Conservation (phyloP, 129 eudicot species). For the Daucus carota region DNA sequence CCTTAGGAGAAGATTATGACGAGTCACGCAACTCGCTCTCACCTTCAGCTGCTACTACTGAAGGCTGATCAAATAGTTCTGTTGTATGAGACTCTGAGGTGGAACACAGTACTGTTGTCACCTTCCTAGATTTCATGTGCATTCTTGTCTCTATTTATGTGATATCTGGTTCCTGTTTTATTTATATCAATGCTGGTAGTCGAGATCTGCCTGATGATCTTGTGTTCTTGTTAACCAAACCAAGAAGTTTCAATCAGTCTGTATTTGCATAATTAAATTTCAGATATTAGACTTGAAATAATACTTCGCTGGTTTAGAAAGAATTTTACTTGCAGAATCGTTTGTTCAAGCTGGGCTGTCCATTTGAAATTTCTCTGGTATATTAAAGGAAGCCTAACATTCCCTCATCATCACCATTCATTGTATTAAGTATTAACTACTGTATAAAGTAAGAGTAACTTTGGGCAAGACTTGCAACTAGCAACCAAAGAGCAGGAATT, state of each 20-base stretch:
- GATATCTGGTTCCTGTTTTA: neutral
- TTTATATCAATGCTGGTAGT: neutral
- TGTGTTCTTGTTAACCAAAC: neutral
- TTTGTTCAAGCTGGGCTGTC: neutral
- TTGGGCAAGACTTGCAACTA: neutral
- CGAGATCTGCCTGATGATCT: constrained; percentile 1
- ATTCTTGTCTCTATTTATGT: constrained; percentile 12
- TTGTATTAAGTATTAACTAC: neutral
- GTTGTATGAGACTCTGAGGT: neutral
- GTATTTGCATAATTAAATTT: constrained; percentile 7
- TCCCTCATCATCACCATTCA: neutral
- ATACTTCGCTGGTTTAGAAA: neutral
- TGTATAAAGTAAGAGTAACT: no score
- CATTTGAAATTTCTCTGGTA: neutral
- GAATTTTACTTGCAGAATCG: neutral
- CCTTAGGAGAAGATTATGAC: constrained; percentile 77
- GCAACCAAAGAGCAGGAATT: neutral
- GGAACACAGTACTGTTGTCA: neutral
- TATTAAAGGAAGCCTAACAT: neutral
- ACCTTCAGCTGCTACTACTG: constrained; percentile 70
- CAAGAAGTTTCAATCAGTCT: neutral
- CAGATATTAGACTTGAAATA: neutral
- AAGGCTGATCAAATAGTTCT: constrained; percentile 24
- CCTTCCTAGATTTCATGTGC: constrained; percentile 6
- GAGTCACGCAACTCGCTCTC: constrained; percentile 90